A percentile compares a stretch with the other conserved stretches of the same genome.
phyloP scores from a whole-genome alignment of 2,329 filamentous ascomycete species.

The Pestalotiopsis sp. region DNA sequence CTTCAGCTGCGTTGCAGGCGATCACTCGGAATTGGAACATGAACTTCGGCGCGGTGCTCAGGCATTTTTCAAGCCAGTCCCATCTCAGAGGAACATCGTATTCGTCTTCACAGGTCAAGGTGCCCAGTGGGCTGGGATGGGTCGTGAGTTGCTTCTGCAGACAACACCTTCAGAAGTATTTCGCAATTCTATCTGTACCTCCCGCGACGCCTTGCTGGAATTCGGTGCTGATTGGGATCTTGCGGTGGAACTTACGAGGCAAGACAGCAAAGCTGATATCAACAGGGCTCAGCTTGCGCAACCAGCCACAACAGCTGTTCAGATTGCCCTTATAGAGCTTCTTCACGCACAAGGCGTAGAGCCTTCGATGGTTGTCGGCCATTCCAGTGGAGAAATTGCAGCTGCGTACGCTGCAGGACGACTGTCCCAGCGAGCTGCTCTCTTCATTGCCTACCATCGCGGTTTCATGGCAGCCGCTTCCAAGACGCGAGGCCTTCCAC shows the following conservation, averaged over 20 bases:
- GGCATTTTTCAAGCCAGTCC: neutral
- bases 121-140: conserved; percentile 47
- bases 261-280: conserved; percentile 16
- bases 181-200: conserved; percentile 9
- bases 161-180: conserved; percentile 9
- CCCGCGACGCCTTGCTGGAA: conserved; percentile 15
- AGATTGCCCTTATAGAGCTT: conserved; percentile 37
- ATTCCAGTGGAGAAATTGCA: conserved; percentile 43
- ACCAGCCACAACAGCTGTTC: conserved; percentile 35
- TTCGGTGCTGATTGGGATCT: neutral
- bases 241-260: neutral
- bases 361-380: conserved; percentile 36
- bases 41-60: neutral
- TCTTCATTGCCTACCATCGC: conserved; percentile 37
- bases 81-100: conserved; percentile 10
- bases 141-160: conserved; percentile 25
- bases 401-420: conserved; percentile 38
- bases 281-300: conserved; percentile 25
- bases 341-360: conserved; percentile 31
- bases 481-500: neutral
- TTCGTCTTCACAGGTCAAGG: conserved; percentile 48
- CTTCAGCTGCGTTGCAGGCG: neutral
- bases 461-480: conserved; percentile 23
- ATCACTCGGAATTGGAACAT: neutral
- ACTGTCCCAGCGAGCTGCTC: conserved; percentile 31